phyloP scores from a whole-genome alignment of 2,329 filamentous ascomycete species.

The Didymella sp. region DNA sequence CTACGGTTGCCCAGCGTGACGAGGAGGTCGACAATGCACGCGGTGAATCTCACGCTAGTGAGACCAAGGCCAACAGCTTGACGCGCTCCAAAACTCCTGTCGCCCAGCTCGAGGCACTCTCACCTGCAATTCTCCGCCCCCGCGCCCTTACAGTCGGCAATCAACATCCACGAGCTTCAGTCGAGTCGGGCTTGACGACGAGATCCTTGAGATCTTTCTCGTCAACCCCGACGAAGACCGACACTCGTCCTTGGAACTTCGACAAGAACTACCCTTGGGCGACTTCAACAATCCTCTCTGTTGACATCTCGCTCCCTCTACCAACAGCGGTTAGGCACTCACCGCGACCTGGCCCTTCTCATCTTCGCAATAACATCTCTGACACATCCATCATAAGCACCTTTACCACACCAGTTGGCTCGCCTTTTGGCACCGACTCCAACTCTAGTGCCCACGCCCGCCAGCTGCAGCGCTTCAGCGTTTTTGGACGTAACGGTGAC shows the following conservation, averaged over 20 bases:
- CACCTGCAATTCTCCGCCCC: slow-evolving; percentile 33
- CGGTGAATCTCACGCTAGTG: slow-evolving; percentile 24
- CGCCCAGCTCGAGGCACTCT: slow-evolving; percentile 36
- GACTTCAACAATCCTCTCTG: slow-evolving; percentile 44
- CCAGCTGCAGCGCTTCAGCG: slow-evolving; percentile 29
- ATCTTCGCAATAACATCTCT: slow-evolving; percentile 41
- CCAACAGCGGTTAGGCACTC: slow-evolving; percentile 37
- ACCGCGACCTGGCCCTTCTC: slow-evolving; percentile 42
- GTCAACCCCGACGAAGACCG: slow-evolving; percentile 37
- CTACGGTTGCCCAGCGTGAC: slow-evolving; percentile 15
- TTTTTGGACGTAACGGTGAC: slow-evolving; percentile 35
- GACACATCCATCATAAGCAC: slow-evolving; percentile 34
- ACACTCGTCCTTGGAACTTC: slow-evolving; percentile 56
- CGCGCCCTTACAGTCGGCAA: slow-evolving; percentile 32
- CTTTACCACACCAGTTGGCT: slow-evolving; percentile 25
- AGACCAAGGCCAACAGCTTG: slow-evolving; percentile 17
- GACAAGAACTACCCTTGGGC: slow-evolving; percentile 58
- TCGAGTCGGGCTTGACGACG: slow-evolving; percentile 32
- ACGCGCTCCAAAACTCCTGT: slow-evolving; percentile 28
- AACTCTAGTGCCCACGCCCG: slow-evolving; percentile 23
- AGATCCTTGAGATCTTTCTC: slow-evolving; percentile 39
- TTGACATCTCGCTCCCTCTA: slow-evolving; percentile 52
- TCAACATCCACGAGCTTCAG: slow-evolving; percentile 24
- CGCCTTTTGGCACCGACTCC: slow-evolving; percentile 23
- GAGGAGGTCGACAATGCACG: slow-evolving; percentile 12